Base-by-base conservation (phyloP, 2,329 filamentous ascomycete genomes). In the Stachybotrys echinatus region DNA sequence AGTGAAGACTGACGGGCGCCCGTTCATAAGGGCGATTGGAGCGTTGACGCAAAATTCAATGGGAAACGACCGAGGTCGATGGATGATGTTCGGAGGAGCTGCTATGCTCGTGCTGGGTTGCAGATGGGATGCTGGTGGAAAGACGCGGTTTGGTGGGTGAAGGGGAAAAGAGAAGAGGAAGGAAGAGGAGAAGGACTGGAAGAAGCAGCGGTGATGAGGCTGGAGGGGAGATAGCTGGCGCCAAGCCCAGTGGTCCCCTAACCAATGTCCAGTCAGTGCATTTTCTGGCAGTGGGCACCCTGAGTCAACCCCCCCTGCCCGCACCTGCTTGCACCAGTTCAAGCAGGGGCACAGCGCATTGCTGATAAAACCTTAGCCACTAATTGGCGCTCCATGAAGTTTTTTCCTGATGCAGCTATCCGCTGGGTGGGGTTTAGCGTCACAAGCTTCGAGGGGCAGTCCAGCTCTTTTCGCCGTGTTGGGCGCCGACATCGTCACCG, bases 1-100 rank as follows among this genome's bases (percentile, higher is more conserved):
- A 76, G 88, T 92, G 79, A 90, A 92, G 72, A 86, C 81, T 73
- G 88, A 89, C 75, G 81, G 79, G 81, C 85, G 85, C 79, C 86
- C 86, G 86, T 85, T 87, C 87, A 91, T 91, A 87, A 85, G 85
- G 79, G 84, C 86, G 77, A 72, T 78, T 71, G 54, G 12, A n/a
- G 38, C 38, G 38, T 8, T n/a, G 38, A 20, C 62, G 10, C 27
- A 34, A 34, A 34, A 14, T 34, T 34, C 27, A 34, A 14, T 14
- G 27, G 27, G 10, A 34, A 14, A 34, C 27, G 27, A 34, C 27
- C 27, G 27, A 34, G 3, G 27, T 34, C 27, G 27, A 14, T 34
- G 14, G 3, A 14, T 34, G 27, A 14, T 10, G 14, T 34, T 14
- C 14, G n/a, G 18, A 8, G 38, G 38, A 40, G 19, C 17, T 40